These are phyloP conservation scores for Phytophthora sojae DNA, from an alignment of 352 stramenopile species.

Conservation along the genomic window DNA sequence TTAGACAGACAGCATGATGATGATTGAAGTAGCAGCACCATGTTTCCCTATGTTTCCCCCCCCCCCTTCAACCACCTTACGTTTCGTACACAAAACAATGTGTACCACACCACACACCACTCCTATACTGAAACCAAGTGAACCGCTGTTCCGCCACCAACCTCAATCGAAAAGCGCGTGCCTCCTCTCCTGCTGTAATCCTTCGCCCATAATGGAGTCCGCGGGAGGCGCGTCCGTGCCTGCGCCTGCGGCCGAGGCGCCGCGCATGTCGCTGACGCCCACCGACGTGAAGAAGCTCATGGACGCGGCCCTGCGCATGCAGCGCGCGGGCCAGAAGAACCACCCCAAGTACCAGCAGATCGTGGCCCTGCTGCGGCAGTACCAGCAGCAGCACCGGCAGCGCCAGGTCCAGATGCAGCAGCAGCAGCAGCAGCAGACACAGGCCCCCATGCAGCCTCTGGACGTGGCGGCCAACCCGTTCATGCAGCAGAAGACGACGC, in stretches of 20 bases:
- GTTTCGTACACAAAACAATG: constrained; percentile 6
- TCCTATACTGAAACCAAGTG: constrained; percentile 21
- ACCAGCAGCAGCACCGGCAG: constrained; percentile 59
- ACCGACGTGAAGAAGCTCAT: constrained; percentile 86
- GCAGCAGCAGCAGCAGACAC: neutral
- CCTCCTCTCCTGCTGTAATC: neutral
- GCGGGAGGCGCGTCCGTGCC: too few relatives aligned
- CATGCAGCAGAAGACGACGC: constrained; percentile 62
- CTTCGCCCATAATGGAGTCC: constrained; percentile 18
- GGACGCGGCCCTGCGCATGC: constrained; percentile 84
- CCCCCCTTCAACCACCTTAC: too few relatives aligned
- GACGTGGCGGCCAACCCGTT: constrained; percentile 69
- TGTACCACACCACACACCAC: neutral
- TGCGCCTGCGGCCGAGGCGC: constrained; percentile 2
- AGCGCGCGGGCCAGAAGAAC: constrained; percentile 74
- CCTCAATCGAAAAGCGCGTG: constrained; percentile 1
- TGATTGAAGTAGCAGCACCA: constrained; percentile 6
- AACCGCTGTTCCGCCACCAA: constrained; percentile 10
- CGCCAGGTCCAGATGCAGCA: constrained; percentile 31
- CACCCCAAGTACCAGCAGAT: constrained; percentile 91
- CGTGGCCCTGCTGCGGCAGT: constrained; percentile 76
- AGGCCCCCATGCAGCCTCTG: constrained; percentile 28
- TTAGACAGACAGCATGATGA: constrained; percentile 31
- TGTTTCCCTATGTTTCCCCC: too few relatives aligned
- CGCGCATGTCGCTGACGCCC: constrained; percentile 53